A percentile compares a stretch with the other conserved stretches of the same genome.
phyloP scores from a whole-genome alignment of 768 basidiomycete species.

The Nidularia pulvinata region DNA sequence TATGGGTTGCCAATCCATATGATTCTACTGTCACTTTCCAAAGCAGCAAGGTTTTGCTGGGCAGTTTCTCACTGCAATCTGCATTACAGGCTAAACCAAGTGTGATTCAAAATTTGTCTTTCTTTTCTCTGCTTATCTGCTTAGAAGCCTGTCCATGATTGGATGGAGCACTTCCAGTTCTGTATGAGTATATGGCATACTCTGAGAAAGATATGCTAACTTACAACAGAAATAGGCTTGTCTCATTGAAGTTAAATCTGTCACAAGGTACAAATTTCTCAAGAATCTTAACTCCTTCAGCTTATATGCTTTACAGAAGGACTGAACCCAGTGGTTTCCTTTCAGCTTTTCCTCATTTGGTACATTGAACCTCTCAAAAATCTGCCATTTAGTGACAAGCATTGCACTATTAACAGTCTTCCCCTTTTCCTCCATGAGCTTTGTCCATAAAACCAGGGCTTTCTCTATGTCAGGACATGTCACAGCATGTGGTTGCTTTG shows the following conservation, averaged over 20 bases:
- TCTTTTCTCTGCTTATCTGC: constrained; percentile 30
- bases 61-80: constrained; percentile 25
- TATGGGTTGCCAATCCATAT: too few relatives aligned
- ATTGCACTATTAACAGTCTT: constrained; percentile 18
- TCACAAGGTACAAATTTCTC: constrained; percentile 15
- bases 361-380: constrained; percentile 24
- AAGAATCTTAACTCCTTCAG: constrained; percentile 12
- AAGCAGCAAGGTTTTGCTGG: too few relatives aligned
- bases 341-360: constrained; percentile 17
- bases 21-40: too few relatives aligned
- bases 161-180: constrained; percentile 15
- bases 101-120: constrained; percentile 23
- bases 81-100: constrained; percentile 23
- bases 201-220: background rate
- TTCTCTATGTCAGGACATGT: constrained; percentile 29
- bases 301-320: constrained; percentile 16
- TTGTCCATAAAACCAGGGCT: constrained; percentile 26
- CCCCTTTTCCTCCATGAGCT: constrained; percentile 19
- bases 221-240: constrained; percentile 10
- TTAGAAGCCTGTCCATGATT: constrained; percentile 24
- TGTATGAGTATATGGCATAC: background rate
- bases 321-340: constrained; percentile 16
- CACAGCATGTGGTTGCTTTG: constrained; percentile 23
- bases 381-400: constrained; percentile 15
- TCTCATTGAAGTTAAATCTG: constrained; percentile 22